Percentiles rank a stretch among this genome's conserved stretches.
Conservation (phyloP, 2,329 filamentous ascomycete species). For the Ambrosiella xylebori region DNA sequence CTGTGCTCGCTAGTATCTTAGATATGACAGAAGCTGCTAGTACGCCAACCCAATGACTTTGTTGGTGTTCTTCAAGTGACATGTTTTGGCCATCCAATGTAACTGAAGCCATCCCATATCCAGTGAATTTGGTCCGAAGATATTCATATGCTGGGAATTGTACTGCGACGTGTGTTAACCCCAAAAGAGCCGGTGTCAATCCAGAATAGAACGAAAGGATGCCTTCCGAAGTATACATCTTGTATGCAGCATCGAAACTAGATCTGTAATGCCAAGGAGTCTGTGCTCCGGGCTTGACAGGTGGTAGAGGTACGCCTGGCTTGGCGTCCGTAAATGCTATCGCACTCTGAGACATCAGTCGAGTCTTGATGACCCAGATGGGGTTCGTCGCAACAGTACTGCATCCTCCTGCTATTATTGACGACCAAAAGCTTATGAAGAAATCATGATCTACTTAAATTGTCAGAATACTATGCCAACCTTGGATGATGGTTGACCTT, state of each 20-base stretch:
- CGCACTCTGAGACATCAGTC: constrained; percentile 84
- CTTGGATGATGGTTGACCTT: neutral
- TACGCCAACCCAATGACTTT: constrained; percentile 59
- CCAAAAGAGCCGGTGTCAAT: constrained; percentile 76
- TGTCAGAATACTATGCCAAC: neutral
- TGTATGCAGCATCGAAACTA: constrained; percentile 78
- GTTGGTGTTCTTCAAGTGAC: neutral
- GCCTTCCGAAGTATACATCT: constrained; percentile 90
- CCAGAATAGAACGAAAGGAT: constrained; percentile 87
- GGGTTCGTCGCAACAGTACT: constrained; percentile 92
- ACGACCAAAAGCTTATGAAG: constrained; percentile 72
- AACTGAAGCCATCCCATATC: constrained; percentile 66
- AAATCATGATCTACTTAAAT: constrained; percentile 10
- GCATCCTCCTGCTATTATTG: constrained; percentile 75
- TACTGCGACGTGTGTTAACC: constrained; percentile 86
- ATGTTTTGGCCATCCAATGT: constrained; percentile 23
- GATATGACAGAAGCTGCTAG: constrained; percentile 78
- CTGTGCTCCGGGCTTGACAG: constrained; percentile 36
- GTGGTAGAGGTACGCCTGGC: constrained; percentile 23
- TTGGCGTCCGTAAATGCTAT: constrained; percentile 21
- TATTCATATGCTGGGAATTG: constrained; percentile 95
- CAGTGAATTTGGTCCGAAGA: constrained; percentile 79
- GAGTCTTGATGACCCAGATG: constrained; percentile 98
- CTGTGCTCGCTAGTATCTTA: constrained; percentile 84
- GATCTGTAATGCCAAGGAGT: constrained; percentile 83